phyloP scores from a whole-genome alignment of 2,329 filamentous ascomycete species.

The Chaetomium globosum region DNA sequence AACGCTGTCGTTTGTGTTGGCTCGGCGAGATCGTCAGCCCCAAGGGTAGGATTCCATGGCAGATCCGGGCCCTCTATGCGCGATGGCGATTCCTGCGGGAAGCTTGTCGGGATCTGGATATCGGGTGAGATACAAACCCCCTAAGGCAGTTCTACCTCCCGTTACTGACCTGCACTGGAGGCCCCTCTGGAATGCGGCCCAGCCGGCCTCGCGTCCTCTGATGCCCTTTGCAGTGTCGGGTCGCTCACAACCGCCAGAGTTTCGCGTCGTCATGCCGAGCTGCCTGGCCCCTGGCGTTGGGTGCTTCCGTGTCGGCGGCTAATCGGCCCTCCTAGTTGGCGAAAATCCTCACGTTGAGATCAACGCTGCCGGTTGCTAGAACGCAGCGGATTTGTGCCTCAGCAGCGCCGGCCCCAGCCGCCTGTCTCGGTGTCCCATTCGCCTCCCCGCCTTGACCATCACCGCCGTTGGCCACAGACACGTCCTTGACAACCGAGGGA shows the following conservation, averaged over 20 bases:
- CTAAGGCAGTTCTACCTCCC: not conserved
- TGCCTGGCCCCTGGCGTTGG: not conserved
- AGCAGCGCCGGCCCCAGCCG: constrained; percentile 46
- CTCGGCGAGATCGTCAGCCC: constrained; percentile 26
- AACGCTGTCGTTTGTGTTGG: constrained; percentile 34
- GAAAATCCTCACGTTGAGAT: constrained; percentile 78
- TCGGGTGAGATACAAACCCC: not conserved
- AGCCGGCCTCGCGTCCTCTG: not conserved
- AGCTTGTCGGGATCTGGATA: not conserved
- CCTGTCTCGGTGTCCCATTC: constrained; percentile 51
- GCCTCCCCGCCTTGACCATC: constrained; percentile 49
- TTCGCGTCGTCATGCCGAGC: not conserved
- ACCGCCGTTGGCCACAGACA: constrained; percentile 44
- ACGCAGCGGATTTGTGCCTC: constrained; percentile 76
- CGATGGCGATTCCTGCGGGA: not conserved
- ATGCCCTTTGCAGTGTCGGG: not conserved
- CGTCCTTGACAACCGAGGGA: constrained; percentile 69
- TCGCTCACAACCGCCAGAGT: not conserved
- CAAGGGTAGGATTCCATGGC: constrained; percentile 6
- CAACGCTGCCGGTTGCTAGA: constrained; percentile 84
- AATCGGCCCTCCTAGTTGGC: constrained; percentile 50
- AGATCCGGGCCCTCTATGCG: not conserved
- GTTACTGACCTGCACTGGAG: constrained; percentile 5
- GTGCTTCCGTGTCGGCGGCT: not conserved
- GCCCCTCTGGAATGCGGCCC: not conserved